Evolutionary conservation across 768 basidiomycete genomes (phyloP).

Genomic region (Cystobasidium ongulense): DNA sequence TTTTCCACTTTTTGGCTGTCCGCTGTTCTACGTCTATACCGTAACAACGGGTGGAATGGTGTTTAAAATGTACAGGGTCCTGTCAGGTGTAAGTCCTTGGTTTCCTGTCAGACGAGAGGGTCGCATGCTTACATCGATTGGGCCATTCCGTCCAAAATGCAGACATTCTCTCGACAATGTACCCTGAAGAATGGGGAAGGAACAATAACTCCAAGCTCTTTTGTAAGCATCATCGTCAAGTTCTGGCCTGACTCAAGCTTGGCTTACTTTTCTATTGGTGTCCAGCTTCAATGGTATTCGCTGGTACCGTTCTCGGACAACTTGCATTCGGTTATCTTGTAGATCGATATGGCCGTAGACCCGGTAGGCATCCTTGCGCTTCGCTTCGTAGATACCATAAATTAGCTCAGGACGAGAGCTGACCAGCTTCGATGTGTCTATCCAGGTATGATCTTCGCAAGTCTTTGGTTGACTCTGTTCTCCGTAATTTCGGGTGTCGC

Average conservation of each 20-base stretch:
- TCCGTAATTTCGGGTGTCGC: conserved; percentile 44
- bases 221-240: not conserved
- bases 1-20: not conserved
- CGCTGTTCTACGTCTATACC: not conserved
- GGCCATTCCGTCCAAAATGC: conserved; percentile 26
- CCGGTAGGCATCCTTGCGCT: too few species aligned
- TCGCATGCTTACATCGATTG: conserved; percentile 17
- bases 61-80: not conserved
- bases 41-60: not conserved
- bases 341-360: conserved; percentile 52
- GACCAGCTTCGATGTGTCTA: not conserved
- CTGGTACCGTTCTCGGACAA: conserved; percentile 81
- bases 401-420: too few species aligned
- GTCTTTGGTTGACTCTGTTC: conserved; percentile 20
- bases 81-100: not conserved
- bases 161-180: conserved; percentile 29
- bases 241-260: not conserved
- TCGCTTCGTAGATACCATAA: too few species aligned
- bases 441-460: conserved; percentile 18
- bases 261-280: conserved; percentile 53
- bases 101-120: too few species aligned
- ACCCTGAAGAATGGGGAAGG: conserved; percentile 29
- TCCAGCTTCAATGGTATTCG: conserved; percentile 58
- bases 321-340: conserved; percentile 53
- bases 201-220: conserved; percentile 22